phyloP scores from a whole-genome alignment of 306 rosid genomes.

The Medicago lupulina region DNA sequence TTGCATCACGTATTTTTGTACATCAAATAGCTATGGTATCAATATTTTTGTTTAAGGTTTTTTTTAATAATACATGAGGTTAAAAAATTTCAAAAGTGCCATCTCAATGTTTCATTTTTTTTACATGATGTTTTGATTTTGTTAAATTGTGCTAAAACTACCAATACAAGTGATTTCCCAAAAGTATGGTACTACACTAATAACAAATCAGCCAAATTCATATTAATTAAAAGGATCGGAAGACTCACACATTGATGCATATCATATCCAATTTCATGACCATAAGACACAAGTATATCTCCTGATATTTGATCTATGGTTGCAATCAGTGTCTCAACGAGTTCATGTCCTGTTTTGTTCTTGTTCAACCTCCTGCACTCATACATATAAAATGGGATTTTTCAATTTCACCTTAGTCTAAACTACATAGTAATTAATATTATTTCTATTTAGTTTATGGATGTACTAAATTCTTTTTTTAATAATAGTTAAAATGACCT shows the following conservation, averaged over 20 bases:
- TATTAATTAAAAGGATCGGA: neutral
- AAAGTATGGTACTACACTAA: no score
- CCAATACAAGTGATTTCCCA: neutral
- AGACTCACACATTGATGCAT: conserved; percentile 67
- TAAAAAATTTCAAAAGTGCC: neutral
- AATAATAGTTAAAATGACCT: no score
- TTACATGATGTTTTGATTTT: neutral
- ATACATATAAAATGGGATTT: neutral
- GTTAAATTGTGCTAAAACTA: neutral
- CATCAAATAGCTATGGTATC: no score
- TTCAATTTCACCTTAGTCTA: neutral
- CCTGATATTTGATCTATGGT: conserved; percentile 70
- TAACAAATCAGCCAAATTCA: neutral
- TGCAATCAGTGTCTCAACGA: conserved; percentile 60
- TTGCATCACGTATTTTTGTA: neutral
- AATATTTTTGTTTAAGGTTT: neutral
- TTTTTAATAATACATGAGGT: neutral
- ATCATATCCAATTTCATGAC: conserved; percentile 64
- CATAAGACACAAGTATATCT: conserved; percentile 60
- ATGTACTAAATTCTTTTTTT: neutral
- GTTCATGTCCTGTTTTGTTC: conserved; percentile 50
- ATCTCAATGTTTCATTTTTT: neutral
- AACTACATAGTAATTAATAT: neutral
- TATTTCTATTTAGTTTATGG: neutral
- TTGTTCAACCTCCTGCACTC: conserved; percentile 57